Evolutionary conservation across 2,329 filamentous ascomycete species (phyloP).

Genomic region (Cyphellophora europaea): DNA sequence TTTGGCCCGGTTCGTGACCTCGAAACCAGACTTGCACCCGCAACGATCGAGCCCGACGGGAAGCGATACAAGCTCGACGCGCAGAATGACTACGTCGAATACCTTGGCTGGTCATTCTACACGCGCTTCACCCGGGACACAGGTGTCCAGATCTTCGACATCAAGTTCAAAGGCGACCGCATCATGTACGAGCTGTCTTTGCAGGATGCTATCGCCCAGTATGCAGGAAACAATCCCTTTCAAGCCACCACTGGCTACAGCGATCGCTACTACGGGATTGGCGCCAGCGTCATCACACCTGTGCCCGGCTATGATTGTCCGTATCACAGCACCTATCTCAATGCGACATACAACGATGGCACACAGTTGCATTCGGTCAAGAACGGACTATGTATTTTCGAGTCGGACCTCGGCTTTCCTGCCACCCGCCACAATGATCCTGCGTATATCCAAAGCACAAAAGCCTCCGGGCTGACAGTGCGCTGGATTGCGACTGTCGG

Average conservation of each 20-base stretch:
- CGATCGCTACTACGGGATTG: slow-evolving; percentile 23
- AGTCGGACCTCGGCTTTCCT: slow-evolving; percentile 15
- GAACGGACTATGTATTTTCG: slow-evolving; percentile 25
- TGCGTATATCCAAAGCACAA: slow-evolving; percentile 20
- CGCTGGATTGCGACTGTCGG: slow-evolving; percentile 41
- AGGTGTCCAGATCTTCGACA: slow-evolving; percentile 39
- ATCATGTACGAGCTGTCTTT: slow-evolving; percentile 44
- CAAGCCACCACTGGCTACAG: slow-evolving; percentile 18
- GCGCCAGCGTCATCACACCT: slow-evolving; percentile 16
- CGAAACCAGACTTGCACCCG: slow-evolving; percentile 1
- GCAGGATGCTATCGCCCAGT: slow-evolving; percentile 41
- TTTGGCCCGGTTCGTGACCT: slow-evolving; percentile 1
- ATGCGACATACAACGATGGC: slow-evolving; percentile 8
- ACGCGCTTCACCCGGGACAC: slow-evolving; percentile 33
- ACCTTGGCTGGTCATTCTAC: slow-evolving; percentile 45
- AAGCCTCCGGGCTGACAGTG: slow-evolving; percentile 29
- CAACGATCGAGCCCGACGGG: not conserved
- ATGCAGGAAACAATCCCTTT: slow-evolving; percentile 28
- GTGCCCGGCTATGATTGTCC: slow-evolving; percentile 21
- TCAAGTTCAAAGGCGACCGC: slow-evolving; percentile 43
- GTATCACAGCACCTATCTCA: slow-evolving; percentile 16
- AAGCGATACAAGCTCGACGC: slow-evolving; percentile 25
- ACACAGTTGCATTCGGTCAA: slow-evolving; percentile 7
- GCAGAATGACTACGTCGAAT: slow-evolving; percentile 39
- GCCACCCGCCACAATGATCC: slow-evolving; percentile 22